Percentiles rank a stretch among this genome's conserved stretches.
Conservation (phyloP, 164 flowering plant species). For the Berberis thunbergii region DNA sequence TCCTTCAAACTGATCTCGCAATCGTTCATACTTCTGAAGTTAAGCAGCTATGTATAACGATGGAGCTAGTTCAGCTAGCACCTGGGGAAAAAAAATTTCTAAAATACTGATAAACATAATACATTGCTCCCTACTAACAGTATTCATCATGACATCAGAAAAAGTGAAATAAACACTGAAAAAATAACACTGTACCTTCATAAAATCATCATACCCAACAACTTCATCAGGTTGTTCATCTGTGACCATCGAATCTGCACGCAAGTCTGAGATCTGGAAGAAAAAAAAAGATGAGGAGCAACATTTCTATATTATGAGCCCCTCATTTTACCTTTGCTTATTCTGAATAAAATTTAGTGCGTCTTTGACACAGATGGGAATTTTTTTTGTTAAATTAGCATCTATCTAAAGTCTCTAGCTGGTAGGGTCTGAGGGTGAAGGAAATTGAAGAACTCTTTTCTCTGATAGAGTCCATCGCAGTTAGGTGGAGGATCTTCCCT, state of each 20-base stretch:
- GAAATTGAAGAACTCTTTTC: background rate
- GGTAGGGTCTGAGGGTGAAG: background rate
- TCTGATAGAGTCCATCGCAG: too few relatives aligned
- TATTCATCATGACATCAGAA: background rate
- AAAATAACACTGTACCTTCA: conserved; percentile 37
- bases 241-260: conserved; percentile 23
- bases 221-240: conserved; percentile 37
- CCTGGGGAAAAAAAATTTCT: conserved; percentile 29
- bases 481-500: too few relatives aligned
- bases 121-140: background rate
- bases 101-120: background rate
- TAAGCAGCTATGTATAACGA: conserved; percentile 62
- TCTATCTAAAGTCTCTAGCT: background rate
- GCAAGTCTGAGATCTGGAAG: conserved; percentile 33
- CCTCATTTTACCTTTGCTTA: background rate
- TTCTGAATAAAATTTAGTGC: background rate
- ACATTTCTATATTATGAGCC: background rate
- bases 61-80: conserved; percentile 56
- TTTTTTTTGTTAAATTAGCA: too few relatives aligned
- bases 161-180: background rate
- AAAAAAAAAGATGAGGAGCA: background rate
- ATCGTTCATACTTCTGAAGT: conserved; percentile 64
- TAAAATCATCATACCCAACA: conserved; percentile 63
- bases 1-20: conserved; percentile 79
- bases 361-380: background rate